Evolutionary conservation across 2,329 filamentous ascomycete species (phyloP).

Genomic region (Helminthosporium solani): DNA sequence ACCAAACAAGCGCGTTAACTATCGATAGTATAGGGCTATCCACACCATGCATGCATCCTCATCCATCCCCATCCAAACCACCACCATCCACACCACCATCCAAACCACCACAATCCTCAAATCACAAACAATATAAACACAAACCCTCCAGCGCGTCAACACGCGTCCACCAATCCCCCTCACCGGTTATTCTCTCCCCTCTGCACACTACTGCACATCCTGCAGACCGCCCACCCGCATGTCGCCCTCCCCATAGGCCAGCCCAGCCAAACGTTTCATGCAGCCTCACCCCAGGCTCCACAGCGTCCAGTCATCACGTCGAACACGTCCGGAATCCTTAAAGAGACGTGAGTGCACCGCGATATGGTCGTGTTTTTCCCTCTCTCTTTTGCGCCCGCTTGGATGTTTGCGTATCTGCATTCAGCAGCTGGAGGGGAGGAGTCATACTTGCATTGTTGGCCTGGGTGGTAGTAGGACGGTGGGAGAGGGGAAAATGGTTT

Average conservation of each 20-base stretch:
- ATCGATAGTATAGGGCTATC: too few species aligned
- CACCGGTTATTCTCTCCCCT: conserved; percentile 24
- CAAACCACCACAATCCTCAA: too few species aligned
- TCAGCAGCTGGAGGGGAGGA: conserved; percentile 34
- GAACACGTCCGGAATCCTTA: conserved; percentile 30
- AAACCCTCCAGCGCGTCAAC: conserved; percentile 20
- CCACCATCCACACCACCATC: too few species aligned
- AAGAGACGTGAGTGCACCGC: conserved; percentile 41
- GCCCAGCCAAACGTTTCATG: conserved; percentile 35
- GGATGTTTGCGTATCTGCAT: too few species aligned
- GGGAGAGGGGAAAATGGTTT: too few species aligned
- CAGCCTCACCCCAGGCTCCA: conserved; percentile 27
- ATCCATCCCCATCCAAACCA: too few species aligned
- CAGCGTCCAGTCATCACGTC: conserved; percentile 37
- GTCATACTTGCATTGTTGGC: conserved; percentile 43
- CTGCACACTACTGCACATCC: conserved; percentile 26
- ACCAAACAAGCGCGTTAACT: too few species aligned
- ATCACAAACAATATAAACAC: too few species aligned
- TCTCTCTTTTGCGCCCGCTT: conserved; percentile 35
- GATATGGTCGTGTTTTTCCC: conserved; percentile 45
- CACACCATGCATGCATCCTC: too few species aligned
- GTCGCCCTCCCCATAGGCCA: conserved; percentile 23
- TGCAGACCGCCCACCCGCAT: conserved; percentile 26
- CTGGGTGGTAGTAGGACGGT: neutral
- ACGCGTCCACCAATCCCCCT: conserved; percentile 6